phyloP scores from a whole-genome alignment of 768 basidiomycete species.

The Tricholoma matsutake region DNA sequence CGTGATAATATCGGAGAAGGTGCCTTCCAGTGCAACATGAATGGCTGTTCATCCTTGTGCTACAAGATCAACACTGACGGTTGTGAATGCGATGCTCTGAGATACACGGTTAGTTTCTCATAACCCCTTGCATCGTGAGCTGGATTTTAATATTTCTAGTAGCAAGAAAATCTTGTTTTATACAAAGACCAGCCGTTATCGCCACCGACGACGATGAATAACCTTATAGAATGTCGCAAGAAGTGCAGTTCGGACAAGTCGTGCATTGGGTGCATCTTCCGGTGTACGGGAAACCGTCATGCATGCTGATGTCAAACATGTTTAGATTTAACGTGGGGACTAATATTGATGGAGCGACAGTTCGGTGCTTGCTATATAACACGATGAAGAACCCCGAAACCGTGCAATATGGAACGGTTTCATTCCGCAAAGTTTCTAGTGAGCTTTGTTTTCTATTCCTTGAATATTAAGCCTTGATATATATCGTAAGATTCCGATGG shows the following conservation, averaged over 20 bases:
- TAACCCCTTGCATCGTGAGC: background rate
- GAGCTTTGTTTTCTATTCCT: background rate
- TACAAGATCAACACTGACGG: background rate
- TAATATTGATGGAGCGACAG: background rate
- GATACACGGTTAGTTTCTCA: background rate
- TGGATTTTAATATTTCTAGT: background rate
- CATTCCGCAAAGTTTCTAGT: background rate
- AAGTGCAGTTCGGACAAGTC: background rate
- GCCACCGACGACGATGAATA: background rate
- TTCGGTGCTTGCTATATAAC: background rate
- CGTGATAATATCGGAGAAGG: background rate
- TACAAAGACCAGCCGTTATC: background rate
- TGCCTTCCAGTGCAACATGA: background rate
- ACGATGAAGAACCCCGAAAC: background rate
- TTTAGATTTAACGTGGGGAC: background rate
- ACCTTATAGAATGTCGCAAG: background rate
- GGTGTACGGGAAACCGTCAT: background rate
- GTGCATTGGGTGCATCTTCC: background rate
- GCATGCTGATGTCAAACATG: background rate
- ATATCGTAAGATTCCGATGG: background rate
- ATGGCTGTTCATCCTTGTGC: background rate
- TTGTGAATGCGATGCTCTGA: background rate
- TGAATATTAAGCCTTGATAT: background rate
- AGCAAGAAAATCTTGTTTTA: background rate
- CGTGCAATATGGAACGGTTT: background rate